Base-by-base conservation (phyloP, 2,329 filamentous ascomycete genomes). In the Sclerotinia nivalis region DNA sequence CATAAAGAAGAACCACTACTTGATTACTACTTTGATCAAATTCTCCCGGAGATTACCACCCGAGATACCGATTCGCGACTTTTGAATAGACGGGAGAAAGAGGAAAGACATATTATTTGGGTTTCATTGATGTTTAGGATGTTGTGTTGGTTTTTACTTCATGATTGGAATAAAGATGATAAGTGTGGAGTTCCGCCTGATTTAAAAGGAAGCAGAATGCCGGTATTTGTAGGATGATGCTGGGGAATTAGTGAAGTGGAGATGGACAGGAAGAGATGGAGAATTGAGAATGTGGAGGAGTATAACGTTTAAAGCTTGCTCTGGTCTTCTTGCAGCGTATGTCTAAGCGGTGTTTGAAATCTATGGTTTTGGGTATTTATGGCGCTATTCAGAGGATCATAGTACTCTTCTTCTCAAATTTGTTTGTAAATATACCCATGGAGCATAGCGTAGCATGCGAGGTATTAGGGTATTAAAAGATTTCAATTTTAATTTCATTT, bases 101-200 rank as follows among this genome's bases (percentile, higher is more conserved):
- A 75, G n/a, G 20, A 73, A 28, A 71, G 70, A 34, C 68, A 71
- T n/a, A 80, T 82, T 10, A 82, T 86, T n/a, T 87, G 85, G 85
- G 85, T 84, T 73, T 83, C 83, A 10, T 77, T 88, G 25, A 80
- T 87, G 5, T 85, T 87, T 72, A 79, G 85, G 37, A 88, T 87
- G 86, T 80, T 87, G 34, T 87, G 85, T 75, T 87, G 85, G 86
- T 77, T 87, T 66, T 80, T 85, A 78, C 77, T 88, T 71, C 85
- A 88, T 73, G 84, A 88, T 73, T 87, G 88, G 66, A 80, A 86
- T 75, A 85, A 84, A 74, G 80, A 82, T 70, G 86, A 88, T 69
- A 79, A 84, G 13, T 84, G 87, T 76, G 76, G 85, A 3, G 79
- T 83, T 58, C 85, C 86, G 76, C 85, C 84, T 71, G 85, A 87